Evolutionary conservation across 257 asterid species (phyloP), one percentile per base, ranked within the genome.

Genomic region (Eustoma russellianum): DNA sequence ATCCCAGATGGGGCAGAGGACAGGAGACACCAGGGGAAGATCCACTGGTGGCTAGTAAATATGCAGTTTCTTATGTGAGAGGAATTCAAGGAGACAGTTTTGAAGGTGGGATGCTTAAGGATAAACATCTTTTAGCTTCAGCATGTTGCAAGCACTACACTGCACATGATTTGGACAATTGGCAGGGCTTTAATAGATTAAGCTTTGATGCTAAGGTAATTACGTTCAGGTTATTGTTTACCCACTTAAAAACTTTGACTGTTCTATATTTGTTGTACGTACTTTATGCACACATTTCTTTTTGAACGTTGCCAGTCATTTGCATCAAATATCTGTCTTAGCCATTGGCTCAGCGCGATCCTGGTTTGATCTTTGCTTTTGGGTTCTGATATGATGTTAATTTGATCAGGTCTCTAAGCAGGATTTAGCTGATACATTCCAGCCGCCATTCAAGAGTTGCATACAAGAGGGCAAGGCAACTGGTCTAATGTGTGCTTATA

Each of bases 141-240:
- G 95, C 95, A 56, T 85, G 95, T 47, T 82, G 95, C 57, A 85
- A 85, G 54, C 89, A 82, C 66, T 82, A 52, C 78, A 79, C 88
- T 12, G 93, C 95, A 24, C 83, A 85, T 53, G 95, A 85, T 70
- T 52, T 85, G 70, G 95, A 85, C 61, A 79, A 62, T 40, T 85
- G 95, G 95, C 60, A 76, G 15, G 77, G 80, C n/a, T 47, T 82
- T 50, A 56, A 50, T 55, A 88, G 93, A 16, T 82, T 63, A 51
- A 16, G 11, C 44, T 85, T 85, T 14, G 72, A 85, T 40, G 95
- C 95, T 38, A 64, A 59, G 1, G 95, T 74, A 64, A 69, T 77
- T 8, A 38, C 12, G 7, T 24, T 24, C 3, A 24, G 30, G 30
- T 24, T 24, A 24, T 24, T 24, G 30, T 24, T 24, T 24, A 4